These are phyloP conservation scores for Dryadomyces sulphureus DNA, from an alignment of 2,329 filamentous ascomycete species.

Conservation along the genomic window DNA sequence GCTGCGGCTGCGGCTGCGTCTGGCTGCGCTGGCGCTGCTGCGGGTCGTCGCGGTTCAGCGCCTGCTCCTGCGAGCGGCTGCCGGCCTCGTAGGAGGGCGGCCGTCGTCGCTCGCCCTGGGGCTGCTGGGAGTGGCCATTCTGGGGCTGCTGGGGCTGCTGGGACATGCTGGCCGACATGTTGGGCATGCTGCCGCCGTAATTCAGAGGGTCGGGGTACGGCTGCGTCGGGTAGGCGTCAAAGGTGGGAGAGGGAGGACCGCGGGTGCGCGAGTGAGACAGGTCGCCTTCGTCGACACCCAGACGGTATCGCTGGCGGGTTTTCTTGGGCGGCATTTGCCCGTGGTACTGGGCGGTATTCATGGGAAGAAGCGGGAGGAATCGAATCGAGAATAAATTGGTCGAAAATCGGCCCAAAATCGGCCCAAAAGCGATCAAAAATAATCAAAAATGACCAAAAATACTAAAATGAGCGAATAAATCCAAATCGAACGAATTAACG, in stretches of 20 bases:
- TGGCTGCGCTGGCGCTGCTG: not conserved
- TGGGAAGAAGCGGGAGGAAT: not conserved
- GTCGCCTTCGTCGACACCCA: not conserved
- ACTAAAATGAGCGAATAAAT: no score
- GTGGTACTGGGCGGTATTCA: not conserved
- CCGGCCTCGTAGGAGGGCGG: conserved; percentile 1
- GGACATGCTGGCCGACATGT: not conserved
- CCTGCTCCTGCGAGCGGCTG: not conserved
- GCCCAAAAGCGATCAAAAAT: no score
- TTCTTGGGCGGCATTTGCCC: not conserved
- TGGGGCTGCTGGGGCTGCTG: not conserved
- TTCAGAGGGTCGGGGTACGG: not conserved
- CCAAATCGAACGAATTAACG: no score
- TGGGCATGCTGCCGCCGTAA: not conserved
- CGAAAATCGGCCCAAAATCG: no score
- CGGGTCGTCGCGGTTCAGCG: not conserved
- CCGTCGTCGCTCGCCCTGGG: not conserved
- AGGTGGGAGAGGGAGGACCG: not conserved
- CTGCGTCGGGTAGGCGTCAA: not conserved
- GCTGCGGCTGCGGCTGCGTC: not conserved
- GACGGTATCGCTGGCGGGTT: conserved; percentile 2
- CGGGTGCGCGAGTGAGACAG: not conserved
- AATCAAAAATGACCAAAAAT: no score
- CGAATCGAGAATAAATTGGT: no score
- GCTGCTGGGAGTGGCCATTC: not conserved